Percentiles rank a stretch among this genome's conserved stretches.
phyloP scores from a whole-genome alignment of 352 stramenopile species.

The Globisporangium parvum region DNA sequence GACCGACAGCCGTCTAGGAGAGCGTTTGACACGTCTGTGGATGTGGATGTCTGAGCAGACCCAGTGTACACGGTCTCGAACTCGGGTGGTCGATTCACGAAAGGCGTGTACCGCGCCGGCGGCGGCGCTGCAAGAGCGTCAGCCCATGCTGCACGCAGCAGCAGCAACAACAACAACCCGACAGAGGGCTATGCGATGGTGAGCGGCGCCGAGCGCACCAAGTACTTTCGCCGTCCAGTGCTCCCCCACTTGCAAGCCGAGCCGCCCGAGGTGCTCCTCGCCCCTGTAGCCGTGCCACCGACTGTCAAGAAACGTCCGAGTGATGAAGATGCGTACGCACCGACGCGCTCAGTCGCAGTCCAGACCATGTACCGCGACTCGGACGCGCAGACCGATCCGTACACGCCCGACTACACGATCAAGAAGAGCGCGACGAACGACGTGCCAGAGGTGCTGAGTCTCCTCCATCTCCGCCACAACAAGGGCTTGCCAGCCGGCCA shows the following conservation, averaged over 20 bases:
- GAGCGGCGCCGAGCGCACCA: conserved; percentile 70
- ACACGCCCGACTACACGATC: conserved; percentile 90
- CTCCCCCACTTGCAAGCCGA: conserved; percentile 86
- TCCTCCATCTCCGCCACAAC: conserved; percentile 61
- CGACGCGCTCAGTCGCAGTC: conserved; percentile 68
- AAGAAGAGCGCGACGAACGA: conserved; percentile 29
- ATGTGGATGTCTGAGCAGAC: conserved; percentile 23
- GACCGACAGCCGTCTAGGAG: not conserved
- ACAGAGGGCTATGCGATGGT: conserved; percentile 39
- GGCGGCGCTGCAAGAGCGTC: conserved; percentile 13
- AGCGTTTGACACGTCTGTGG: not conserved
- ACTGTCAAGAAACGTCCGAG: conserved; percentile 24
- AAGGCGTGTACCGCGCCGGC: conserved; percentile 42
- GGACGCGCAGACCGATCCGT: conserved; percentile 91
- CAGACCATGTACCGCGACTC: conserved; percentile 92
- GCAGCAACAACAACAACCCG: conserved; percentile 26
- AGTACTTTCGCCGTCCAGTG: conserved; percentile 88
- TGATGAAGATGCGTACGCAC: conserved; percentile 28
- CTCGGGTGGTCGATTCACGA: conserved; percentile 53
- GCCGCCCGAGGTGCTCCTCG: conserved; percentile 81
- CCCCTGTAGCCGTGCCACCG: conserved; percentile 33
- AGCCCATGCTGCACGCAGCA: conserved; percentile 10
- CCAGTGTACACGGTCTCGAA: conserved; percentile 72
- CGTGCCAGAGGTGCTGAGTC: conserved; percentile 79
- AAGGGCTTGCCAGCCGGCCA: conserved; percentile 74